Conservation (phyloP, 2,329 filamentous ascomycete species). For the Periconia macrospinosa region DNA sequence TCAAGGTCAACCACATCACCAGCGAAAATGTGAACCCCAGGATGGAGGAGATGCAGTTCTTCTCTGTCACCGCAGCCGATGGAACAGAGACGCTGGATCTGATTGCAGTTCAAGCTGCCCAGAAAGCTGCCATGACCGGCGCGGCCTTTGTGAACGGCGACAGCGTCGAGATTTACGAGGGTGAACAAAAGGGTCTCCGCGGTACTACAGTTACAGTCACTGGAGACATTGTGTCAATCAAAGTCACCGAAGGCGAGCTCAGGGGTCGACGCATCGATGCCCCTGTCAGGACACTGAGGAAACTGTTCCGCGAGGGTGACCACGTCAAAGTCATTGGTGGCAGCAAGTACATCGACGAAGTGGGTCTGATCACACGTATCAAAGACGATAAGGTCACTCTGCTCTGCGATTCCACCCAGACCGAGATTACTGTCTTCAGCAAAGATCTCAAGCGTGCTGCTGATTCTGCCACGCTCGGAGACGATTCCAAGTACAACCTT, state of each 20-base stretch:
- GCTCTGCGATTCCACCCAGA: constrained; percentile 87
- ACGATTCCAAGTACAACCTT: constrained; percentile 85
- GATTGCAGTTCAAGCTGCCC: constrained; percentile 82
- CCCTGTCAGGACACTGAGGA: constrained; percentile 86
- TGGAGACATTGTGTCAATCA: constrained; percentile 87
- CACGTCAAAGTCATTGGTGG: constrained; percentile 98
- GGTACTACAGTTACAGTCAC: constrained; percentile 85
- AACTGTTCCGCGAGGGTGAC: constrained; percentile 89
- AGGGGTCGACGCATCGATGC: constrained; percentile 86
- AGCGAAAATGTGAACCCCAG: constrained; percentile 90
- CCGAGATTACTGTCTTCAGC: constrained; percentile 96
- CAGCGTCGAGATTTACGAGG: constrained; percentile 93
- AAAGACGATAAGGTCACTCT: constrained; percentile 90
- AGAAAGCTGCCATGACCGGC: constrained; percentile 80
- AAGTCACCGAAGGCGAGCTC: constrained; percentile 80
- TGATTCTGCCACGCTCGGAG: constrained; percentile 83
- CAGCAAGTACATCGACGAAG: constrained; percentile 90
- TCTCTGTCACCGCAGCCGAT: constrained; percentile 84
- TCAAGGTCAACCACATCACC: constrained; percentile 84
- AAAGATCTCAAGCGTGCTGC: constrained; percentile 93
- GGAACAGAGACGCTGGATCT: constrained; percentile 93
- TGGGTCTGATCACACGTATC: constrained; percentile 95
- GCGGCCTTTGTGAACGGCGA: constrained; percentile 90
- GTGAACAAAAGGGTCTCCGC: constrained; percentile 89
- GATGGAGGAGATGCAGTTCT: constrained; percentile 93